A percentile compares a stretch with the other conserved stretches of the same genome.
Conservation (phyloP, 257 asterid genomes). For the Solanum appendiculatum region DNA sequence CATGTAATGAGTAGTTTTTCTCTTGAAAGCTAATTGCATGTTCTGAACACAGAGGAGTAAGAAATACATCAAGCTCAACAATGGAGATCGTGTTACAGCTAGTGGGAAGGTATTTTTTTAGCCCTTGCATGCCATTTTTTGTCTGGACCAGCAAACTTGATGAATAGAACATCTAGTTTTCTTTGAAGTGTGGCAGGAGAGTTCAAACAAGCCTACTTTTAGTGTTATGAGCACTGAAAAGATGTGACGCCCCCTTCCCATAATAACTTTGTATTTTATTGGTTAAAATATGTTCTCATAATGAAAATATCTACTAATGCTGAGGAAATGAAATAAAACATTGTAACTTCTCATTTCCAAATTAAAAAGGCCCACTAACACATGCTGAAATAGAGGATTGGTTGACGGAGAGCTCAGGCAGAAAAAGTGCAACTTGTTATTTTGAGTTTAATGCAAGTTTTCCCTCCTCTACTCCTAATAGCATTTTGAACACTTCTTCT, state of each 20-base stretch:
- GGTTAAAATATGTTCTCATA: background rate
- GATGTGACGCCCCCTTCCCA: background rate
- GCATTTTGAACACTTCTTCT: background rate
- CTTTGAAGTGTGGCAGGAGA: background rate
- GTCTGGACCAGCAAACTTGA: background rate
- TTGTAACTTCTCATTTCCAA: background rate
- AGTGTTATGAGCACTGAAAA: background rate
- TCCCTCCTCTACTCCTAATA: background rate
- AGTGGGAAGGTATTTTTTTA: constrained; percentile 73
- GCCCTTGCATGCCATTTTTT: background rate
- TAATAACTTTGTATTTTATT: background rate
- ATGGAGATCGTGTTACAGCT: constrained; percentile 91
- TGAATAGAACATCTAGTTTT: background rate
- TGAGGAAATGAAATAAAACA: background rate
- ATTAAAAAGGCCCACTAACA: background rate
- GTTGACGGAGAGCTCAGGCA: background rate
- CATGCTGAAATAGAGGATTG: background rate
- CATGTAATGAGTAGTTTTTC: background rate
- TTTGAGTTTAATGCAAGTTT: background rate
- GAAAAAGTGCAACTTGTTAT: background rate
- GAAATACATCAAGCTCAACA: constrained; percentile 85
- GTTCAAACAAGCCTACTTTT: background rate
- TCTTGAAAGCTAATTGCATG: background rate
- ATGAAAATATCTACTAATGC: background rate
- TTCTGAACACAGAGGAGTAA: constrained; percentile 66